Percentiles rank a stretch among this genome's conserved stretches.
Conservation (phyloP, 129 eudicot genomes). For the Erigeron canadensis region DNA sequence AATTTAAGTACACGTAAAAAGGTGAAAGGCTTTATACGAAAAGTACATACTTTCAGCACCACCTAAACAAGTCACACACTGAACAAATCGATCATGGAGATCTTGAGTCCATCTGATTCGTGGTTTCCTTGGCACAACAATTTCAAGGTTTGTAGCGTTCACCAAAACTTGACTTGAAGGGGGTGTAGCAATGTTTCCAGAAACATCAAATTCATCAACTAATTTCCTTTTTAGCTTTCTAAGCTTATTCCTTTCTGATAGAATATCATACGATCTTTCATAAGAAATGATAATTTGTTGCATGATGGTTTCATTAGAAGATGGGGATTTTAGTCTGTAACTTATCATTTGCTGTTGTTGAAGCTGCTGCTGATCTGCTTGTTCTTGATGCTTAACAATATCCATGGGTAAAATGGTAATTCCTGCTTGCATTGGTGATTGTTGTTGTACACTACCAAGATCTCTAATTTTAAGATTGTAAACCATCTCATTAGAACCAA, state of each 20-base stretch:
- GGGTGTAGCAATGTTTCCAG: conserved; percentile 23
- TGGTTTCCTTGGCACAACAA: conserved; percentile 57
- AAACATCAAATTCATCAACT: conserved; percentile 52
- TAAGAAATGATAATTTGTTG: conserved; percentile 50
- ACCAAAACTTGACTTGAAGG: conserved; percentile 28
- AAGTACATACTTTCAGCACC: conserved; percentile 80
- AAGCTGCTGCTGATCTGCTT: not conserved
- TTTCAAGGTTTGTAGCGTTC: conserved; percentile 36
- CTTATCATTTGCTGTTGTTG: conserved; percentile 32
- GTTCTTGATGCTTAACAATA: conserved; percentile 17
- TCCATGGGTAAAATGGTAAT: conserved; percentile 35
- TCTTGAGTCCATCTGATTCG: conserved; percentile 95
- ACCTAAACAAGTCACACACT: conserved; percentile 83
- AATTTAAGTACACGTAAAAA: not conserved
- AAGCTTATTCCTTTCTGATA: conserved; percentile 49
- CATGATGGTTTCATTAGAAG: conserved; percentile 46
- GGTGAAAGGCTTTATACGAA: not conserved
- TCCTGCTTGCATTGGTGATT: conserved; percentile 36
- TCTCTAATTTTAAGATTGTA: conserved; percentile 35
- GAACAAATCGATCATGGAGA: conserved; percentile 92
- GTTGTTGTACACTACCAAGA: conserved; percentile 33
- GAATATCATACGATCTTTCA: conserved; percentile 36
- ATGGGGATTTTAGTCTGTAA: conserved; percentile 35
- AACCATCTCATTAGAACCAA: conserved; percentile 42
- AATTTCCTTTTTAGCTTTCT: conserved; percentile 56